Evolutionary conservation across 495 filamentous ascomycete genomes (phyloP).

Genomic region (Ramalina intermedia): DNA sequence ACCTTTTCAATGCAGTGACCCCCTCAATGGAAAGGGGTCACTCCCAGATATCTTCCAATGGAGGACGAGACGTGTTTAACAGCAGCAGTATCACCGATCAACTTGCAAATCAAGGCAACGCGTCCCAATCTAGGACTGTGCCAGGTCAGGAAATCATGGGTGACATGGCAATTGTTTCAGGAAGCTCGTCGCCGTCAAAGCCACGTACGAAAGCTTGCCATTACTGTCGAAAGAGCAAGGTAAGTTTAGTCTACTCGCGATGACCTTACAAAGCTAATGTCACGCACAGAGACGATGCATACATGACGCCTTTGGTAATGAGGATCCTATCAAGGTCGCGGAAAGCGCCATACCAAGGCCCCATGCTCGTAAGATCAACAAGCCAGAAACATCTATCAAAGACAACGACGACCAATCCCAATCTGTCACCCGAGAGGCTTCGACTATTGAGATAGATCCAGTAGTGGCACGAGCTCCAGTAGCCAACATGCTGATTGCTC

Average conservation of each 20-base stretch:
- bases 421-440: background rate
- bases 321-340: conserved; percentile 47
- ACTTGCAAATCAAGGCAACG: no score
- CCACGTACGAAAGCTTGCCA: conserved; percentile 49
- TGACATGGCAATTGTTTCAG: background rate
- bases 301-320: conserved; percentile 48
- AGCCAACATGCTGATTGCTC: conserved; percentile 1
- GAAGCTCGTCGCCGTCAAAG: conserved; percentile 14
- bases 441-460: background rate
- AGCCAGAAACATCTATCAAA: background rate
- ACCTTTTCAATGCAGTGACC: background rate
- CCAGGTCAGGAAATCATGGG: background rate
- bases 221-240: conserved; percentile 56
- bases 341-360: conserved; percentile 45
- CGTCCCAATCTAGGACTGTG: no score
- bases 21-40: background rate
- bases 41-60: no score
- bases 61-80: no score
- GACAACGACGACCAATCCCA: no score
- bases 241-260: conserved; percentile 14
- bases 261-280: conserved; percentile 11
- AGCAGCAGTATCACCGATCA: no score
- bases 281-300: conserved; percentile 46
- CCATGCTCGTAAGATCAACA: conserved; percentile 18
- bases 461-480: conserved; percentile 1